Base-by-base conservation (phyloP, 768 basidiomycete genomes). In the Pisolithus orientalis region DNA sequence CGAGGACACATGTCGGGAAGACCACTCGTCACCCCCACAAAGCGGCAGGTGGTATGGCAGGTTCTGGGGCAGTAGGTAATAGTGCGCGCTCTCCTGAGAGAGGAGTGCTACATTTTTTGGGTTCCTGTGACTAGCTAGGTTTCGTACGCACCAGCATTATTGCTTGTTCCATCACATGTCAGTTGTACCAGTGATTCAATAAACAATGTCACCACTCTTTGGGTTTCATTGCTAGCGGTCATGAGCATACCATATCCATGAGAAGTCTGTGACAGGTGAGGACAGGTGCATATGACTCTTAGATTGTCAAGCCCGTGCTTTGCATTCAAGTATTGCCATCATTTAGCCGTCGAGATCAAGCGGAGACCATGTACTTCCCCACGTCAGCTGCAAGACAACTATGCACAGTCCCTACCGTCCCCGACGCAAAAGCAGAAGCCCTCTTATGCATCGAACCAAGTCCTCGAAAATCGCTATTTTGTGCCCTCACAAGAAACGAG, bases 401-500 rank as follows among this genome's bases (percentile, higher is more conserved):
- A 39, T 83, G 84, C 16, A 81, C 82, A 16, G 75, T 77, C 21
- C 87, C 89, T 34, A 75, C 80, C n/a, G 71, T 89, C 32, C 83
- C 86, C 28, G 80, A 85, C 55, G 67, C 78, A 44, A 74, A 78
- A 13, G 68, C 76, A 48, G 84, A 88, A 61, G 70, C 72, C 28
- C 74, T 86, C 44, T 66, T 92, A 42, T 72, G 71, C 14, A 64
- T 90, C 50, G 70, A 74, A 25, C 74, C 86, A 6, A 90, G 84
- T 61, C 84, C 85, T 21, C 77, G 83, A 57, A 91, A 80, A 68
- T 82, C 82, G n/a, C 74, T 90, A 27, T 92, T 92, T 66, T 85
- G 85, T 63, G 77, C 82, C 13, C 71, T 92, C 49, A 85, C 88
- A n/a, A 78, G 74, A 57, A 80, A 73, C 62, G 79, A 80, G n/a